These are phyloP conservation scores for Wallemia mellicola DNA, from an alignment of 1,284 basidiomycete genomes.

Conservation along the genomic window DNA sequence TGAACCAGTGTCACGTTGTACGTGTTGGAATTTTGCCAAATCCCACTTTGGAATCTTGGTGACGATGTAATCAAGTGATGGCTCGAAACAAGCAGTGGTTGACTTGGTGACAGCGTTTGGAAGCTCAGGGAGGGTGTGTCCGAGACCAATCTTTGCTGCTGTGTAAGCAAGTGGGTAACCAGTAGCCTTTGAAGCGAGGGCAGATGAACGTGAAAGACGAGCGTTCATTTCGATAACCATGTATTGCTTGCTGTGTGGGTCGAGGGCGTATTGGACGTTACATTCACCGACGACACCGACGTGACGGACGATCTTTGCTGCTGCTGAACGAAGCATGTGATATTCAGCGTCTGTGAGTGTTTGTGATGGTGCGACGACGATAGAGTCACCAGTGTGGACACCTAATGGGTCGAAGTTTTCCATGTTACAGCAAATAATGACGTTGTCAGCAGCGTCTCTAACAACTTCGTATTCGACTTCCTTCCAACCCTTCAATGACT, in stretches of 20 bases:
- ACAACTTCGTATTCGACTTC: constrained; percentile 99
- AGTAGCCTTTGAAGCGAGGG: constrained; percentile 92
- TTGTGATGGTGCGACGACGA: constrained; percentile 94
- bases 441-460: constrained; percentile 59
- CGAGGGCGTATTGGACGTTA: constrained; percentile 95
- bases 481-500: constrained; percentile 98
- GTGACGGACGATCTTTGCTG: constrained; percentile 89
- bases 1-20: constrained; percentile 81
- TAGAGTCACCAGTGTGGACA: constrained; percentile 99
- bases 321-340: constrained; percentile 93
- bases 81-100: constrained; percentile 97
- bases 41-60: constrained; percentile 99
- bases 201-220: constrained; percentile 36
- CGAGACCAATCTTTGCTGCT: constrained; percentile 96
- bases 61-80: constrained; percentile 97
- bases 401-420: constrained; percentile 98
- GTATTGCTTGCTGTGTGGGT: constrained; percentile 74
- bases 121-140: constrained; percentile 85
- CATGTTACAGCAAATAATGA: constrained; percentile 39
- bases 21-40: constrained; percentile 86
- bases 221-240: constrained; percentile 97
- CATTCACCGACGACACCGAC: constrained; percentile 96
- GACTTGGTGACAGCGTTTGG: constrained; percentile 98
- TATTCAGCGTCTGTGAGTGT: constrained; percentile 93
- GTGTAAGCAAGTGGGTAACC: constrained; percentile 98